Evolutionary conservation across 2,329 filamentous ascomycete species (phyloP), one percentile per base, ranked within the genome.

Genomic region (Aspergillus sp.): DNA sequence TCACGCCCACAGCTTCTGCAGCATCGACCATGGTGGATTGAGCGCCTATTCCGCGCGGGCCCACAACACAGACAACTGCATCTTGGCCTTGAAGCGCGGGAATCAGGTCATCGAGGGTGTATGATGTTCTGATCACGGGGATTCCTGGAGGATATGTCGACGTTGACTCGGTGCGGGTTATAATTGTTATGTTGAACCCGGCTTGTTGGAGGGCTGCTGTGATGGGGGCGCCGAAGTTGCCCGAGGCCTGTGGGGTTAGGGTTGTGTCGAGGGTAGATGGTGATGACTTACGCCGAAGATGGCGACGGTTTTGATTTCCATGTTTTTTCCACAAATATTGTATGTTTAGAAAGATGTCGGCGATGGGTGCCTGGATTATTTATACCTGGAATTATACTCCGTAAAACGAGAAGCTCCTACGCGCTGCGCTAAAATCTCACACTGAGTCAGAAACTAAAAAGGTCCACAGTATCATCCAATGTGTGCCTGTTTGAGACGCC

Each of bases 11-110:
- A 3, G 76, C 76, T 24, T 82, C 71, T 30, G 83, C 79, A 1
- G 83, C 85, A 30, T 86, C 79, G 42, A 86, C 75, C 43, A 86
- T 70, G 13, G 70, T 69, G 45, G 72, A 72, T 60, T 84, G 82
- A 1, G 78, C 65, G 2, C 63, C 65, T 10, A 76, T 64, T 19
- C 70, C 70, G 2, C 59, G 57, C 13, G 71, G 73, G 7, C 73
- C 76, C 38, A 83, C 68, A 1, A 76, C 70, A 1, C 73, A 72
- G 24, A 86, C 65, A 16, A 86, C 73, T 1, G 79, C 83, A 55
- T 86, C 83, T 52, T 84, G 78, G 36, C 79, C 80, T 44, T 75
- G 60, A 45, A 87, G 65, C n/a, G 67, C 68, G 4, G 66, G 54
- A 2, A 70, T 60, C 44, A 80, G 73, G 4, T 69, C 66, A 10